Evolutionary conservation across 1,284 basidiomycete species (phyloP).

Genomic region (Sutorius eximius): DNA sequence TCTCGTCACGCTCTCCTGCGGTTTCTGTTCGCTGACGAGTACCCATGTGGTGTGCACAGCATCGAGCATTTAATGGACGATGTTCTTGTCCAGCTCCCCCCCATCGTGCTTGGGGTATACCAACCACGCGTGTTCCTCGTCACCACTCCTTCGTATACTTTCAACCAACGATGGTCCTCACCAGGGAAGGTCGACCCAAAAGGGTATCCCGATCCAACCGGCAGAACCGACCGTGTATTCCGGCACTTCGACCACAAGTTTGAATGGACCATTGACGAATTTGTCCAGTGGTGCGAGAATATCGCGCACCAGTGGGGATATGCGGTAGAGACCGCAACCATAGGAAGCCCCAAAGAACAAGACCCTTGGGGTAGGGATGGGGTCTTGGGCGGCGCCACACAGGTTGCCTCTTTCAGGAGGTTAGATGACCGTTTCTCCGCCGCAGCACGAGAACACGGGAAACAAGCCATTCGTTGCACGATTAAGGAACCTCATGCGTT

Average conservation of each 20-base stretch:
- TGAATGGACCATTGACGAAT: slow-evolving; percentile 88
- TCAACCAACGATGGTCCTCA: slow-evolving; percentile 82
- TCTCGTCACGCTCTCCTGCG: slow-evolving; percentile 1
- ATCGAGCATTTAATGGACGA: slow-evolving; percentile 84
- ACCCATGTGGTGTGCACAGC: slow-evolving; percentile 38
- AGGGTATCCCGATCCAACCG: slow-evolving; percentile 74
- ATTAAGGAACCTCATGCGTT: slow-evolving; percentile 48
- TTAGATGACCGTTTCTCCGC: slow-evolving; percentile 37
- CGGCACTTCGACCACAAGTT: slow-evolving; percentile 90
- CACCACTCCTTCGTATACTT: slow-evolving; percentile 89
- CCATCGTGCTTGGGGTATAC: slow-evolving; percentile 81
- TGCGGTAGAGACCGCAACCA: slow-evolving; percentile 51
- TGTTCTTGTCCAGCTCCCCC: slow-evolving; percentile 76
- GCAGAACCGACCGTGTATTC: slow-evolving; percentile 72
- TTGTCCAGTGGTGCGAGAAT: slow-evolving; percentile 65
- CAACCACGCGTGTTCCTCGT: slow-evolving; percentile 78
- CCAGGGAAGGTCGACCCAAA: slow-evolving; percentile 49
- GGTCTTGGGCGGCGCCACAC: slow-evolving; percentile 65
- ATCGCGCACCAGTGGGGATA: slow-evolving; percentile 78
- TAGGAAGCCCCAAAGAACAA: slow-evolving; percentile 55
- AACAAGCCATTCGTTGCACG: slow-evolving; percentile 34
- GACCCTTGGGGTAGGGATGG: slow-evolving; percentile 73
- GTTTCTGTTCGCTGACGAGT: slow-evolving; percentile 6
- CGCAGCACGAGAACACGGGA: slow-evolving; percentile 38
- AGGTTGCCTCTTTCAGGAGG: slow-evolving; percentile 69